Evolutionary conservation across 371 early-diverging fungal species (phyloP).

Genomic region (Synchytrium microbalum): DNA sequence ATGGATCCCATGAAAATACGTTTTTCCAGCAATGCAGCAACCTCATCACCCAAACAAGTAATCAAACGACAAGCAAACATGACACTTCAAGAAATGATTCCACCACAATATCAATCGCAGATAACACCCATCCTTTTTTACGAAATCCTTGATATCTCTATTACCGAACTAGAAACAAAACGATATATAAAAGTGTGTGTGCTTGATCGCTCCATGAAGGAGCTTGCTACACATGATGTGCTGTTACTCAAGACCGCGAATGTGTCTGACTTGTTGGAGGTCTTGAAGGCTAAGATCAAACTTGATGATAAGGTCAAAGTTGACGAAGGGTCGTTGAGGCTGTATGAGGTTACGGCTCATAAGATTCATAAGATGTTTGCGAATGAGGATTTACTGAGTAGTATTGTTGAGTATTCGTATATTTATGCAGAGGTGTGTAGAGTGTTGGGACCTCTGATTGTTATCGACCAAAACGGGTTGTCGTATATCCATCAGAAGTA

Average conservation of each 20-base stretch:
- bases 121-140: slow-evolving; percentile 51
- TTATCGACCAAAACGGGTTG: not conserved
- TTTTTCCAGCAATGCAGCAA: slow-evolving; percentile 40
- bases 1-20: slow-evolving; percentile 60
- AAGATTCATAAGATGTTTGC: slow-evolving; percentile 35
- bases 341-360: slow-evolving; percentile 35
- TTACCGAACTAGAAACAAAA: slow-evolving; percentile 76
- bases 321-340: slow-evolving; percentile 24
- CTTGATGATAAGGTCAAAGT: slow-evolving; percentile 10
- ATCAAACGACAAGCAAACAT: slow-evolving; percentile 42
- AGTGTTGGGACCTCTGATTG: not conserved
- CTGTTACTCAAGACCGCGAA: slow-evolving; percentile 27
- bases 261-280: slow-evolving; percentile 41
- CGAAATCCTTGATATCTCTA: slow-evolving; percentile 70
- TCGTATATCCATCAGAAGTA: not conserved
- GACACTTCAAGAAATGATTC: slow-evolving; percentile 57
- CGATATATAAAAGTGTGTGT: slow-evolving; percentile 37
- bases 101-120: slow-evolving; percentile 13
- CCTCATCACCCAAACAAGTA: slow-evolving; percentile 29
- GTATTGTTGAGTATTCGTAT: slow-evolving; percentile 17
- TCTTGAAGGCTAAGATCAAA: slow-evolving; percentile 44
- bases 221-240: slow-evolving; percentile 22
- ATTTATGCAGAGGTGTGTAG: slow-evolving; percentile 35
- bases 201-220: slow-evolving; percentile 29
- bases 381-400: slow-evolving; percentile 32